phyloP scores from a whole-genome alignment of 169 alveolate species.

The Cryptosporidium meleagridis region DNA sequence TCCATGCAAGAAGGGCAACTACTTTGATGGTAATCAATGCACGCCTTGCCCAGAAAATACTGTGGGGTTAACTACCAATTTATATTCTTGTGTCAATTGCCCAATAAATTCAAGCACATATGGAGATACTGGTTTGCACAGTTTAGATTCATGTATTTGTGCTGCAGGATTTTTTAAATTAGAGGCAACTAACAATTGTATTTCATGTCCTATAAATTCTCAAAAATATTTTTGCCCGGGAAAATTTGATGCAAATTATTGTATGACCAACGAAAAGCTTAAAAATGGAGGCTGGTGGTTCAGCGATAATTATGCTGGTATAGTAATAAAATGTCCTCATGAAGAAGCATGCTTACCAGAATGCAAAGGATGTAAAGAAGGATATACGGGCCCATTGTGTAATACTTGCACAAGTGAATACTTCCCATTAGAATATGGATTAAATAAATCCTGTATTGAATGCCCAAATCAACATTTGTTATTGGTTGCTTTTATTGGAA shows the following conservation, averaged over 20 bases:
- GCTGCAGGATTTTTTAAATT: constrained; percentile 25
- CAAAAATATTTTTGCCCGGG: constrained; percentile 46
- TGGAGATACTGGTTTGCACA: not conserved
- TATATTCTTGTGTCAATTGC: constrained; percentile 1
- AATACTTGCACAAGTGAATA: constrained; percentile 14
- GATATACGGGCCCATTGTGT: constrained; percentile 65
- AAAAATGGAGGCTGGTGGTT: constrained; percentile 64
- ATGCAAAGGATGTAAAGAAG: constrained; percentile 22
- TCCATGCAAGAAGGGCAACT: constrained; percentile 39
- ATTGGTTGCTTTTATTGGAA: not conserved
- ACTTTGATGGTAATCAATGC: constrained; percentile 18
- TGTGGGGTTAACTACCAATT: constrained; percentile 31
- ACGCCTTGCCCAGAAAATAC: constrained; percentile 53
- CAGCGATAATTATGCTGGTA: not conserved
- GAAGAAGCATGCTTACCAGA: constrained; percentile 39
- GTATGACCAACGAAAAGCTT: not conserved
- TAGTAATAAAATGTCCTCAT: constrained; percentile 46
- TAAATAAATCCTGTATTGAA: not conserved
- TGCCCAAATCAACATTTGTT: constrained; percentile 42
- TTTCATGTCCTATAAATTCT: constrained; percentile 4
- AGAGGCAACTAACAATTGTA: constrained; percentile 22
- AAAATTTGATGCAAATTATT: not conserved
- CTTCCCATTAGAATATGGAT: constrained; percentile 46
- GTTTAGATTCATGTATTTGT: constrained; percentile 2
- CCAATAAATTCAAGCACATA: constrained; percentile 46